phyloP scores from a whole-genome alignment of 2,329 filamentous ascomycete genomes.

The Aspergillus sp. region DNA sequence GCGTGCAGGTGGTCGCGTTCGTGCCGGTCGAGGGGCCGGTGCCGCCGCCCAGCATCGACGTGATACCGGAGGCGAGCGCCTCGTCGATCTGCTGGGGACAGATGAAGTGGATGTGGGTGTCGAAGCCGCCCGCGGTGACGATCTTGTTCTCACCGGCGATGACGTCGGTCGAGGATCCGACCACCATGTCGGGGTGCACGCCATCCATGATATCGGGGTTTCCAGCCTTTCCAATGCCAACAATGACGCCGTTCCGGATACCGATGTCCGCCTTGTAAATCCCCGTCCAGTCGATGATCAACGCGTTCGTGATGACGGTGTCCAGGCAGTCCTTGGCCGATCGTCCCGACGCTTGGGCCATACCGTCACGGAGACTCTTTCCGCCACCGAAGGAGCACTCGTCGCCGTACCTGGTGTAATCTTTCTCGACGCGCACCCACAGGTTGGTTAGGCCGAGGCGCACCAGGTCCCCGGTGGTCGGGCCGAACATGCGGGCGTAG shows the following conservation, averaged over 20 bases:
- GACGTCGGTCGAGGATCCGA: conserved; percentile 87
- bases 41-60: conserved; percentile 85
- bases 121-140: conserved; percentile 83
- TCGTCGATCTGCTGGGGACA: conserved; percentile 90
- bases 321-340: conserved; percentile 72
- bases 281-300: conserved; percentile 86
- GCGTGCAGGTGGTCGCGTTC: conserved; percentile 90
- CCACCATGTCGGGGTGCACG: conserved; percentile 72
- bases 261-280: conserved; percentile 98
- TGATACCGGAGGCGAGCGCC: conserved; percentile 79
- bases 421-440: conserved; percentile 87
- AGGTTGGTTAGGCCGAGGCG: conserved; percentile 79
- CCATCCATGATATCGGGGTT: conserved; percentile 98
- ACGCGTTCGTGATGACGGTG: conserved; percentile 81
- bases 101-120: conserved; percentile 91
- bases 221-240: conserved; percentile 88
- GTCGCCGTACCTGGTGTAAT: conserved; percentile 81
- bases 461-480: conserved; percentile 83
- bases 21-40: conserved; percentile 91
- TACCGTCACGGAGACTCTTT: conserved; percentile 89
- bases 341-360: conserved; percentile 86
- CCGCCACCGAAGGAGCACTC: conserved; percentile 95
- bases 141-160: conserved; percentile 89
- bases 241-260: conserved; percentile 81
- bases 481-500: conserved; percentile 88